Conservation (phyloP, 768 basidiomycete species). For the Amyloporia xantha region DNA sequence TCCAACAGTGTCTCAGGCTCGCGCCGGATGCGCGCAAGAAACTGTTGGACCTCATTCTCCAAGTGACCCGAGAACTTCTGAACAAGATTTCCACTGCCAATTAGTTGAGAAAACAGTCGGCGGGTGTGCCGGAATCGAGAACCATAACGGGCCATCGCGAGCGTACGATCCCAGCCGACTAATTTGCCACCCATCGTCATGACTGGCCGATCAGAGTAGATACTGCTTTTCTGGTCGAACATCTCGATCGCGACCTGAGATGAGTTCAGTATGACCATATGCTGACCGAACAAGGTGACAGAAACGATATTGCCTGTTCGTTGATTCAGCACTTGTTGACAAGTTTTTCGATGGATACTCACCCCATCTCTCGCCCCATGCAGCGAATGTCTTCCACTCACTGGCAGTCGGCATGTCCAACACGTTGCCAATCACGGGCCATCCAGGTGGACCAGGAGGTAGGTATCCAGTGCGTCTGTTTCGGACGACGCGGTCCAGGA, state of each 20-base stretch:
- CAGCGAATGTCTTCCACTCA: slow-evolving; percentile 20
- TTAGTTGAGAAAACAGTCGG: slow-evolving; percentile 16
- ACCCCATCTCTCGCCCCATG: slow-evolving; percentile 24
- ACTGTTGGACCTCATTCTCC: slow-evolving; percentile 23
- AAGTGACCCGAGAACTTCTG: slow-evolving; percentile 22
- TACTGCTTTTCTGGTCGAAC: slow-evolving; percentile 25
- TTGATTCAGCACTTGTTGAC: not conserved
- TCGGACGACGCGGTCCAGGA: not conserved
- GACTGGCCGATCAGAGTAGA: slow-evolving; percentile 25
- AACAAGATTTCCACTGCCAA: slow-evolving; percentile 21
- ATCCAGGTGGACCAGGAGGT: slow-evolving; percentile 23
- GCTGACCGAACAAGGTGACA: slow-evolving; percentile 22
- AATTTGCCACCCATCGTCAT: slow-evolving; percentile 24
- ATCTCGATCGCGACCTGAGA: slow-evolving; percentile 20
- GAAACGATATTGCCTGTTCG: slow-evolving; percentile 24
- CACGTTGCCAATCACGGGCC: slow-evolving; percentile 22
- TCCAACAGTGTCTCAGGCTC: slow-evolving; percentile 18
- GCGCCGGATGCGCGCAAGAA: slow-evolving; percentile 25
- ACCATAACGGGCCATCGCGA: slow-evolving; percentile 20
- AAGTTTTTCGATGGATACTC: slow-evolving; percentile 1
- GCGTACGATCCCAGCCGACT: slow-evolving; percentile 19
- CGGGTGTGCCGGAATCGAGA: slow-evolving; percentile 21
- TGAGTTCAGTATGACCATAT: slow-evolving; percentile 25
- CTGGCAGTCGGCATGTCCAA: slow-evolving; percentile 20
- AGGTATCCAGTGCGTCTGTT: slow-evolving; percentile 14